phyloP scores from a whole-genome alignment of 345 rosid genomes.

The Ceriops zippeliana region DNA sequence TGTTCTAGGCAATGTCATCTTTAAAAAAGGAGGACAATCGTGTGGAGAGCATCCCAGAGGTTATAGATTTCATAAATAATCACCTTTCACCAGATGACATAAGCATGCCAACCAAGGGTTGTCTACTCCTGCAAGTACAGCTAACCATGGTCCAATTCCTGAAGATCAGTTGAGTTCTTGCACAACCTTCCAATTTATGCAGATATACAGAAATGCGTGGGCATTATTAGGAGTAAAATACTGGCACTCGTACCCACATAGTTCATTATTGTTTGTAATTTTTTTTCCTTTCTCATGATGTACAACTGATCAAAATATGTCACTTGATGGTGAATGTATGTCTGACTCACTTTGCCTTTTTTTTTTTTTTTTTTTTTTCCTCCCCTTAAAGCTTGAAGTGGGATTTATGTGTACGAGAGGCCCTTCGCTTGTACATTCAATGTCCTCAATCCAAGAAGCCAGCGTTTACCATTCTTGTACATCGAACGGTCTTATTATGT shows the following conservation, averaged over 20 bases:
- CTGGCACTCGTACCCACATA: constrained; percentile 34
- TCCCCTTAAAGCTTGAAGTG: no score
- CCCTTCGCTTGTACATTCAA: no score
- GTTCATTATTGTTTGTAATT: not conserved
- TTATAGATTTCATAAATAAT: constrained; percentile 60
- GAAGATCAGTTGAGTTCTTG: constrained; percentile 39
- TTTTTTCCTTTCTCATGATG: no score
- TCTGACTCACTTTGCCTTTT: no score
- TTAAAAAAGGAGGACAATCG: constrained; percentile 34
- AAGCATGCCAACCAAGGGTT: constrained; percentile 13
- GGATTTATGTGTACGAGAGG: no score
- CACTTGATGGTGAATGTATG: no score
- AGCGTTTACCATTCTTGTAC: no score
- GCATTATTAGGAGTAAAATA: constrained; percentile 64
- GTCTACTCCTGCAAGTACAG: constrained; percentile 29
- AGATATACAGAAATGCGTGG: constrained; percentile 86
- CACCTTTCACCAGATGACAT: constrained; percentile 40
- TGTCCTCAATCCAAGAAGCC: no score
- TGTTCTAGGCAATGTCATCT: constrained; percentile 51
- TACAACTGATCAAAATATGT: no score
- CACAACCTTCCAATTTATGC: constrained; percentile 62
- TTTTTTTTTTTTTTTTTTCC: no score
- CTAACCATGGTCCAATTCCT: constrained; percentile 24
- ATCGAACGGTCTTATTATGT: no score
- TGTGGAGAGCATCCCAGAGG: constrained; percentile 50